Evolutionary conservation across 345 rosid species (phyloP), one percentile per base, ranked within the genome.

Genomic region (Linum lewisii): DNA sequence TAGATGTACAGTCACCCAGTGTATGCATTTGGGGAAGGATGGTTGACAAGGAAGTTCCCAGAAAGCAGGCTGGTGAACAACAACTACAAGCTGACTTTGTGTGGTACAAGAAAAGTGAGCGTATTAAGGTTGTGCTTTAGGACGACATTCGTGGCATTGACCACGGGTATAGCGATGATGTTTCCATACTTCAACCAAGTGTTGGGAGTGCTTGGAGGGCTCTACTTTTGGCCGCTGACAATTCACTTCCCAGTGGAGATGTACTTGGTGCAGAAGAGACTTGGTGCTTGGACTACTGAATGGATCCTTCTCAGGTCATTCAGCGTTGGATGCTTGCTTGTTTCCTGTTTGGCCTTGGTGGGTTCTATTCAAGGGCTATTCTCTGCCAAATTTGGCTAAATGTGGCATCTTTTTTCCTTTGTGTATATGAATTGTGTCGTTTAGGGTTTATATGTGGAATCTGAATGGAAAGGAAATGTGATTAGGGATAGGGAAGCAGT

Each of bases 131-230:
- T 84, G 50, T 69, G 80, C 24, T 82, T 73, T 36, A 65, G 87
- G 58, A 80, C 81, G 0, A 66, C 50, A 0, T 84, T 75, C 10
- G 87, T 84, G 1, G 72, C 54, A 6, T 69, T 84, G 6, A 80
- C 84, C 1, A 73, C 78, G 2, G 77, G 18, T 0, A 6, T 78
- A 44, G 79, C 87, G 7, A 64, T 78, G 58, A 13, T 66, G 52
- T 84, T 84, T 66, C 87, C 91, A 11, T 84, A 84, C 70, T 84
- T 84, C 79, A 84, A 84, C 74, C 72, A 78, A 16, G 69, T 84
- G 2, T 21, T 82, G 22, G 87, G 79, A 26, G 68, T 80, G 51
- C 20, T 84, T 6, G 91, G 91, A 34, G 85, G 87, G 9, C n/a
- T 84, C 66, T 78, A 78, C 65, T 84, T 84, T 51, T 84, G 91